Conservation (phyloP, 164 flowering plant genomes). For the Vitis riparia region DNA sequence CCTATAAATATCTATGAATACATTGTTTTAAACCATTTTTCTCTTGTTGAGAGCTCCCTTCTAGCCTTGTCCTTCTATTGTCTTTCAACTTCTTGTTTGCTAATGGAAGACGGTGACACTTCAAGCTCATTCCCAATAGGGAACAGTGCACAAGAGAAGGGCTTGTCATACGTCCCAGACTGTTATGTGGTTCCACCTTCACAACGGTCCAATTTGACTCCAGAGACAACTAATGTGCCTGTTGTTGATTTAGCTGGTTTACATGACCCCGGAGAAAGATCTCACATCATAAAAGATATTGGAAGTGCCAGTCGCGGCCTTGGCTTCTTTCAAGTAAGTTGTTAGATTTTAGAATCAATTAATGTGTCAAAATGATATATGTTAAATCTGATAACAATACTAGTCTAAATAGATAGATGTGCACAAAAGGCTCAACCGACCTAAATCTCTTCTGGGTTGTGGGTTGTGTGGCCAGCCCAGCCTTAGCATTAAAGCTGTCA, state of each 20-base stretch:
- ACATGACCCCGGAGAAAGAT: constrained; percentile 9
- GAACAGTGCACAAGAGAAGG: constrained; percentile 18
- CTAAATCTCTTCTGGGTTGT: background rate
- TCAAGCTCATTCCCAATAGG: constrained; percentile 8
- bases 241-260: constrained; percentile 20
- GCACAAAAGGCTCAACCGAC: too few relatives aligned
- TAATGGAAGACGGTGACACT: too few relatives aligned
- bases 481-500: background rate
- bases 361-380: too few relatives aligned
- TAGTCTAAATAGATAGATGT: too few relatives aligned
- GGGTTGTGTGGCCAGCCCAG: background rate
- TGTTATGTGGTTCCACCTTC: constrained; percentile 8
- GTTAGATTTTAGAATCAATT: too few relatives aligned
- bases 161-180: constrained; percentile 14
- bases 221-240: constrained; percentile 14
- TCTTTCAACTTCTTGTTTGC: too few relatives aligned
- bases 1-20: too few relatives aligned
- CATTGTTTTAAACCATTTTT: too few relatives aligned
- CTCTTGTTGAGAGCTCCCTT: too few relatives aligned
- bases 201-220: background rate
- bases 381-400: too few relatives aligned
- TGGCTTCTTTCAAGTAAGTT: constrained; percentile 45
- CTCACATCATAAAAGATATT: constrained; percentile 24
- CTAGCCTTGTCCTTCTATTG: too few relatives aligned
- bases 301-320: constrained; percentile 25